Base-by-base conservation (phyloP, 345 rosid genomes). In the Cardamine chenopodiifolia region DNA sequence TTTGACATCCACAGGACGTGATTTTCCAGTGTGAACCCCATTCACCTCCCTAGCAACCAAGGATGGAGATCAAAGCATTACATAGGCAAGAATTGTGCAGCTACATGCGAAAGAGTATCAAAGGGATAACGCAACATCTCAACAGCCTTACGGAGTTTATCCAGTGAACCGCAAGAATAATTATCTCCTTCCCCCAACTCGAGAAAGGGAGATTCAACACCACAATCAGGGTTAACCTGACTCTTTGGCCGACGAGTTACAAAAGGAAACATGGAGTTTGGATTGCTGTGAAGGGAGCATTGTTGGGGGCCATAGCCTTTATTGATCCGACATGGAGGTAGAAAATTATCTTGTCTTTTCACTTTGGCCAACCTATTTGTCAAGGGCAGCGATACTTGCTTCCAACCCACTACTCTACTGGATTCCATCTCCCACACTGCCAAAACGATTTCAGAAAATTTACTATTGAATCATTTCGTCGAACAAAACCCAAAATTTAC, bases 191-290 rank as follows among this genome's bases (percentile, higher is more conserved):
- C 73, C 32, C 42, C 81, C 47, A 42, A 68, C 56, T 78, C 76
- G 54, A 74, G 39, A 66, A 80, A 75, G 19, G 75, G 50, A 37
- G 87, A 74, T 29, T 83, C 90, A 34, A 80, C 69, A 47, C 83
- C 83, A 44, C 57, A 81, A 19, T 78, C 89, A 59, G 90, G 74
- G 71, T 82, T 83, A 23, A 48, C 53, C 73, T 83, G 89, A 80
- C 74, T 86, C 55, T 86, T 81, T 0, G 40, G 40, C 20, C 75
- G 48, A 53, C 55, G 74, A 59, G 64, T 65, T 76, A 78, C 72
- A 62, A 74, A 62, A 1, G 85, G 84, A 18, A 79, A 81, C 28
- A 64, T 19, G 19, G 57, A 76, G 59, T 29, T 57, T 73, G 70
- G 69, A 50, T 62, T 77, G 66, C 53, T 62, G 71, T 68, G 55